Base-by-base conservation (phyloP, 169 alveolate species). In the Plasmodium ovale region DNA sequence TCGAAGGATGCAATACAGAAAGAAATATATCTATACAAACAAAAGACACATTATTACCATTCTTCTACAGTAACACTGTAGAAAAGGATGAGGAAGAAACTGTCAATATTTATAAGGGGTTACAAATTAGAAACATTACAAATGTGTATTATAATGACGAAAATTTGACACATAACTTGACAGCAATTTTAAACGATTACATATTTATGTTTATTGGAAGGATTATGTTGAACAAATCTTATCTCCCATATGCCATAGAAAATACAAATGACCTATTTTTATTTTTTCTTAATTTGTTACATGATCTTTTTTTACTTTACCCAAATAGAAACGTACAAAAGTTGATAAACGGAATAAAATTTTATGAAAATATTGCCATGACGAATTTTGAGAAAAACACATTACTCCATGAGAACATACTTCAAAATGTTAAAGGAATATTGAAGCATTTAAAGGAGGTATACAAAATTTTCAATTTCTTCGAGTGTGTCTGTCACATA, bases 201-300 rank as follows among this genome's bases (percentile, higher is more conserved):
- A 33, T 82, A 12, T 82, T 82, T 42, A 27, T 82, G 27, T 82
- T 82, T 82, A 9, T 82, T 44, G 72, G 65, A 65, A 65, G 53
- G 3, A 27, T 65, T 33, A 1, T 82, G 29, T 51, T 82, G 53
- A 53, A 42, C 9, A 82, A 82, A 65, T 49, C 47, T 65, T 82
- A 53, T 56, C 12, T 33, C 16, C 90, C 90, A 39, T 7, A 19
- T n/a, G 5, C 33, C 23, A 25, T 82, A 33, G 90, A 82, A 65
- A 82, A 69, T 60, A 82, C 90, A 14, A 82, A 82, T 58, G 90
- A 82, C 53, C 21, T 82, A 21, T 82, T 65, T 65, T 25, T 82
- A 59, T 82, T 82, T 65, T 82, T 82, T 53, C 25, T 59, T 37
- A 70, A 82, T 25, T 42, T 82, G 9, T 58, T 82, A 35, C 21